Conservation (phyloP, 306 rosid genomes). For the Comarum palustre region DNA sequence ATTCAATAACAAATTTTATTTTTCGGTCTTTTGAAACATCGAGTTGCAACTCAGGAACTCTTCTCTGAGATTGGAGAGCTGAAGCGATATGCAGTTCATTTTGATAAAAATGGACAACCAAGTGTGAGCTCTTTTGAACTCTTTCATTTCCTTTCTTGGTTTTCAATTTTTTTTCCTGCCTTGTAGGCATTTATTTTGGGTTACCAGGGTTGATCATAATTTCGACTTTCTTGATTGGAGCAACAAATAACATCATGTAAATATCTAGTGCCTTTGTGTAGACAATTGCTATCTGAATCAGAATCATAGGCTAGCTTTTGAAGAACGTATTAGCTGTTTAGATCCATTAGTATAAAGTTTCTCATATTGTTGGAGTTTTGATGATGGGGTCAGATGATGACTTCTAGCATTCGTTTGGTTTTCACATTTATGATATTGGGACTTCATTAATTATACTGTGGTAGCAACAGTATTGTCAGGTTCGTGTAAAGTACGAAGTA, state of each 20-base stretch:
- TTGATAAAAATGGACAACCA: conserved; percentile 79
- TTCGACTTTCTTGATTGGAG: neutral
- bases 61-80: conserved; percentile 85
- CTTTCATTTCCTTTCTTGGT: neutral
- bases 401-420: neutral
- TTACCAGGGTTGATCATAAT: neutral
- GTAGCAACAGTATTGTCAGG: neutral
- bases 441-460: neutral
- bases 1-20: conserved; percentile 41
- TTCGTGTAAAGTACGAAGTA: neutral
- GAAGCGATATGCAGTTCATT: conserved; percentile 88
- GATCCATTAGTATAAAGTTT: neutral
- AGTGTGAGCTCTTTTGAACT: conserved; percentile 54
- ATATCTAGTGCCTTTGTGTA: neutral
- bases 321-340: neutral
- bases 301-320: neutral
- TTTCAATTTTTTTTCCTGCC: neutral
- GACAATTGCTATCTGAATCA: neutral
- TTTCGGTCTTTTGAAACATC: conserved; percentile 59
- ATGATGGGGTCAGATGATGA: neutral
- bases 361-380: neutral
- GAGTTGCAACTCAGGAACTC: conserved; percentile 83
- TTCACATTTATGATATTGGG: neutral
- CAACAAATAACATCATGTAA: neutral
- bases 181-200: neutral